Percentiles rank a stretch among this genome's conserved stretches.
These are phyloP conservation scores for Chalara sp. DNA, from an alignment of 2,329 filamentous ascomycete genomes.

Conservation along the genomic window DNA sequence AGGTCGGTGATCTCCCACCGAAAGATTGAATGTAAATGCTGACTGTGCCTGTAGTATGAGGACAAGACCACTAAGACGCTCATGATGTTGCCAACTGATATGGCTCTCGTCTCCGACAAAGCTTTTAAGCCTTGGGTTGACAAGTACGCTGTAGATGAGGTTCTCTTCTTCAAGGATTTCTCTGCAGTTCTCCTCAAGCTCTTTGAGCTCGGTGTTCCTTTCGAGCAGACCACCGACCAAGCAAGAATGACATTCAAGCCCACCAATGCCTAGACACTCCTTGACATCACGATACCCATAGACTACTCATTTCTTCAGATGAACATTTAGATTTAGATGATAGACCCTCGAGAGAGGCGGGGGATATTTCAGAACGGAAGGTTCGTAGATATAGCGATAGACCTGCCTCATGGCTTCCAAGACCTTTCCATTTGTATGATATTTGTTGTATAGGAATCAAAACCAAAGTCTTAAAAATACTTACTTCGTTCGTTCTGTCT, in stretches of 20 bases:
- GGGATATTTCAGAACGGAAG: not conserved
- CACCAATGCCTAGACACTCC: conserved; percentile 25
- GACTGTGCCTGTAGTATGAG: conserved; percentile 53
- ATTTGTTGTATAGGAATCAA: not conserved
- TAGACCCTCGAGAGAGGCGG: not conserved
- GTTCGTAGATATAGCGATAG: not conserved
- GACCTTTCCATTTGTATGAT: not conserved
- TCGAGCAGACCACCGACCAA: conserved; percentile 56
- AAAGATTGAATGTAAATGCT: not conserved
- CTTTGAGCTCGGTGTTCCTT: conserved; percentile 92
- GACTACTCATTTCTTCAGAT: conserved; percentile 6
- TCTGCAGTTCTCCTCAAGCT: conserved; percentile 70
- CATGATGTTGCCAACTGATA: conserved; percentile 97
- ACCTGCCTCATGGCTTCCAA: not conserved
- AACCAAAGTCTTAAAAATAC: too few species aligned
- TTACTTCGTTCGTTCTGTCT: too few species aligned
- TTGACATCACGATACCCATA: conserved; percentile 7
- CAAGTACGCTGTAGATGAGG: conserved; percentile 86
- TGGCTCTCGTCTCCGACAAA: conserved; percentile 84
- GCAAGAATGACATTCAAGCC: conserved; percentile 59
- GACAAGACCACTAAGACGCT: conserved; percentile 80
- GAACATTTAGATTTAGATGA: not conserved
- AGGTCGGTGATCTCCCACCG: conserved; percentile 31
- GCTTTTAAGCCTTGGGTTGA: conserved; percentile 73
- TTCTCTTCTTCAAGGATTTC: conserved; percentile 92